A percentile compares a stretch with the other conserved stretches of the same genome.
phyloP scores from a whole-genome alignment of 305 asterid species.

The Ruellia speciosa region DNA sequence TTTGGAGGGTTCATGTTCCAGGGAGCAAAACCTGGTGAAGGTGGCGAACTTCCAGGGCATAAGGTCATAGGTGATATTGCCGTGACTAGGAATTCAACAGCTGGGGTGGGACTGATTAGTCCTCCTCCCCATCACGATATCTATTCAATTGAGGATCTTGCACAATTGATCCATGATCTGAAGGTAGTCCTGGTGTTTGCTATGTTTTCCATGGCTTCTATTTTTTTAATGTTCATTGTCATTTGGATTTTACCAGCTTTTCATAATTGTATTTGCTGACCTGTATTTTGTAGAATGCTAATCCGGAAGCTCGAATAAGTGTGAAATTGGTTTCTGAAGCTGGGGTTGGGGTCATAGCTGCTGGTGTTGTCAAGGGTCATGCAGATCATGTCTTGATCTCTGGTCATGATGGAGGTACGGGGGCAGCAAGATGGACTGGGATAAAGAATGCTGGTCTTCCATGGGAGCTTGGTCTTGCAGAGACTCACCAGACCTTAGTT shows the following conservation, averaged over 20 bases:
- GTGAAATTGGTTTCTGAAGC: slow-evolving; percentile 99
- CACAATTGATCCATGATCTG: slow-evolving; percentile 93
- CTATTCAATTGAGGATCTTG: slow-evolving; percentile 97
- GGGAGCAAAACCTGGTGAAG: slow-evolving; percentile 99
- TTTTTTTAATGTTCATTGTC: background rate
- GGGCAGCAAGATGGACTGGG: slow-evolving; percentile 99
- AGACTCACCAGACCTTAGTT: slow-evolving; percentile 96
- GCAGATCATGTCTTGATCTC: slow-evolving; percentile 98
- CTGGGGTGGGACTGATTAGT: slow-evolving; percentile 96
- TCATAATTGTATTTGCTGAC: slow-evolving; percentile 11
- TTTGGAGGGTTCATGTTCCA: slow-evolving; percentile 30
- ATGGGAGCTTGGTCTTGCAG: slow-evolving; percentile 99
- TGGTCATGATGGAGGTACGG: slow-evolving; percentile 99
- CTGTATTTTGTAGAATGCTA: slow-evolving; percentile 56
- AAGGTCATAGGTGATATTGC: slow-evolving; percentile 99
- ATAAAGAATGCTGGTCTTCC: slow-evolving; percentile 99
- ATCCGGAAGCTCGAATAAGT: slow-evolving; percentile 93
- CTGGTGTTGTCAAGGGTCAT: slow-evolving; percentile 97
- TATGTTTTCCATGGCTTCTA: background rate
- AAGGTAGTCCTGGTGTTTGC: slow-evolving; percentile 47
- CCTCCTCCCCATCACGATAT: slow-evolving; percentile 99
- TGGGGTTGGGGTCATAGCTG: slow-evolving; percentile 98
- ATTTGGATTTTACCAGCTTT: background rate
- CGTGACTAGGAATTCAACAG: slow-evolving; percentile 89
- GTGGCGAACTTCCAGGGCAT: slow-evolving; percentile 99